These are phyloP conservation scores for Gnetum montanum DNA, from an alignment of 75 land plant genomes.

Conservation along the genomic window DNA sequence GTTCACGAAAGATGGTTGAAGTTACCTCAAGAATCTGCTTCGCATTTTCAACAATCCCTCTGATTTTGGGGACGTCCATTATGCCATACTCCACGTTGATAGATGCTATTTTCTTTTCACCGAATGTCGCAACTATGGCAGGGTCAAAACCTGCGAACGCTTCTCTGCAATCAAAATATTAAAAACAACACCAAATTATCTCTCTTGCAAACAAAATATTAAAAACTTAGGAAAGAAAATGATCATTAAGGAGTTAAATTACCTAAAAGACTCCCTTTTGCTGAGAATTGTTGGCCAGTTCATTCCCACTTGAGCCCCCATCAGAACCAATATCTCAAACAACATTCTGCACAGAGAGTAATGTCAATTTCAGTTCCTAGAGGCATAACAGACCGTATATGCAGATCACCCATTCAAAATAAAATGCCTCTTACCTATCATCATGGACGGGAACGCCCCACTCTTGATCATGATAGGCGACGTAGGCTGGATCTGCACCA, in stretches of 20 bases:
- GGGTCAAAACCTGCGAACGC: slow-evolving; percentile 75
- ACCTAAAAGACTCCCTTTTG: slow-evolving; percentile 62
- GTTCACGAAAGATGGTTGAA: background rate
- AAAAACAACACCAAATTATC: too few relatives aligned
- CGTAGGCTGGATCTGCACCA: slow-evolving; percentile 54
- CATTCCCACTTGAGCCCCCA: slow-evolving; percentile 69
- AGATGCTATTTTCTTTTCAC: slow-evolving; percentile 56
- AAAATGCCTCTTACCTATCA: slow-evolving; percentile 50
- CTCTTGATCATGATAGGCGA: slow-evolving; percentile 88
- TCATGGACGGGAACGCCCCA: slow-evolving; percentile 97
- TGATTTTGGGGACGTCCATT: slow-evolving; percentile 48
- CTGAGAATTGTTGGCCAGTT: slow-evolving; percentile 82
- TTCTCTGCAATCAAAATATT: slow-evolving; percentile 50
- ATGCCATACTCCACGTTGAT: slow-evolving; percentile 49
- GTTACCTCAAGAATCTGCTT: slow-evolving; percentile 64
- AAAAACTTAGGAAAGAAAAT: too few relatives aligned
- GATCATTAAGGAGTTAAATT: too few relatives aligned
- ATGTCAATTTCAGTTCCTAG: background rate
- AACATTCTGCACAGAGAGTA: slow-evolving; percentile 37
- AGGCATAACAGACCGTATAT: too few relatives aligned
- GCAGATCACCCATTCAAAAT: too few relatives aligned
- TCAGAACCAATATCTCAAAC: slow-evolving; percentile 65
- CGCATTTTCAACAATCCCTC: slow-evolving; percentile 85
- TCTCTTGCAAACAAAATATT: too few relatives aligned
- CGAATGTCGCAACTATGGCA: slow-evolving; percentile 58